phyloP scores from a whole-genome alignment of 805 yeast species.

The Teunomyces gatunensis region DNA sequence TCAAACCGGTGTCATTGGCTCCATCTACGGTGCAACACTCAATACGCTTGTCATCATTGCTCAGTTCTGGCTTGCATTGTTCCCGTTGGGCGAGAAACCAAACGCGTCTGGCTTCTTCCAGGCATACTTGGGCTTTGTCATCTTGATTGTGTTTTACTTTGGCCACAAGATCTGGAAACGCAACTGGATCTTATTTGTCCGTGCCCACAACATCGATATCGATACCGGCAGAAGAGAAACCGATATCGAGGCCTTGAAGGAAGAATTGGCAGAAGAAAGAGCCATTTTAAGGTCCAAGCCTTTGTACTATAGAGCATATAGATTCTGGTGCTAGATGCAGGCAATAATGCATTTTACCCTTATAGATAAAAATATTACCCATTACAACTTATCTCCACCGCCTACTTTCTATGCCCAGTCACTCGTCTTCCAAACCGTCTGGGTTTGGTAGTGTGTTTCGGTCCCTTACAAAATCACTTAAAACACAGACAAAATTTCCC shows the following conservation, averaged over 20 bases:
- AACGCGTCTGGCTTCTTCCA: slow-evolving; percentile 22
- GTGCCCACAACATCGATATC: slow-evolving; percentile 21
- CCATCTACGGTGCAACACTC: slow-evolving; percentile 21
- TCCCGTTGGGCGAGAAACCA: slow-evolving; percentile 23
- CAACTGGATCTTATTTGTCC: slow-evolving; percentile 24
- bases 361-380: no score
- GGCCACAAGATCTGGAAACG: slow-evolving; percentile 27
- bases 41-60: slow-evolving; percentile 22
- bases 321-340: slow-evolving; percentile 30
- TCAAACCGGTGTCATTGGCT: slow-evolving; percentile 25
- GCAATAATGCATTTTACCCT: no score
- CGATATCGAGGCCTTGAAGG: slow-evolving; percentile 23
- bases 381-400: no score
- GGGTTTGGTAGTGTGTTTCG: slow-evolving; percentile 42
- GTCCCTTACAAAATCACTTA: slow-evolving; percentile 37
- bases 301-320: slow-evolving; percentile 31
- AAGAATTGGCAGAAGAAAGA: slow-evolving; percentile 32
- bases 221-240: slow-evolving; percentile 28
- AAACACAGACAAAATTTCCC: slow-evolving; percentile 25
- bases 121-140: slow-evolving; percentile 24
- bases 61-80: slow-evolving; percentile 27
- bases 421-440: slow-evolving; percentile 29
- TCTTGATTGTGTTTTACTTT: slow-evolving; percentile 20
- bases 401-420: slow-evolving; percentile 18
- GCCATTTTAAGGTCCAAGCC: slow-evolving; percentile 32